These are phyloP conservation scores for Collariella sp. DNA, from an alignment of 495 filamentous ascomycete species.

Conservation along the genomic window DNA sequence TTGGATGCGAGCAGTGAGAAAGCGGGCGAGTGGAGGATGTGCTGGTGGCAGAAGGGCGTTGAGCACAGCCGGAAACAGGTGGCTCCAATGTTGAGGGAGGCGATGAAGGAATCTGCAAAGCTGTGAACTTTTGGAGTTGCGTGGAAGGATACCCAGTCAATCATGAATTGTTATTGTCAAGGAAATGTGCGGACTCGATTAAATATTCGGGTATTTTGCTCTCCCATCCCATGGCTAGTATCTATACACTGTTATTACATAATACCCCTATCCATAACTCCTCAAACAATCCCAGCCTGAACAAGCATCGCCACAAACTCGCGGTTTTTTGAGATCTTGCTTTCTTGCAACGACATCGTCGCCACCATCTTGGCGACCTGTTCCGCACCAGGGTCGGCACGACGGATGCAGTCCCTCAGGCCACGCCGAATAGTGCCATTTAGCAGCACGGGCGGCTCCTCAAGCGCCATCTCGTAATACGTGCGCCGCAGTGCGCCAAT, in stretches of 20 bases:
- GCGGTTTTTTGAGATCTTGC: not conserved
- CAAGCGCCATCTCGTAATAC: conserved; percentile 50
- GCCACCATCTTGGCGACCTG: not conserved
- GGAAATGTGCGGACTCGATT: conserved; percentile 1
- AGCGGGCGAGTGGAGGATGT: conserved; percentile 34
- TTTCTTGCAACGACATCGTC: not conserved
- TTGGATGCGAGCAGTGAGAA: conserved; percentile 39
- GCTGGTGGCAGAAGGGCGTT: conserved; percentile 62
- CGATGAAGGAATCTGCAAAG: conserved; percentile 38
- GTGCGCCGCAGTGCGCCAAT: conserved; percentile 43
- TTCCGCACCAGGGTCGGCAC: conserved; percentile 44
- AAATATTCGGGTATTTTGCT: not conserved
- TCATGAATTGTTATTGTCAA: not conserved
- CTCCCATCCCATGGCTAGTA: not conserved
- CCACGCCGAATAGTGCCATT: conserved; percentile 29
- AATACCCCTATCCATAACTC: not conserved
- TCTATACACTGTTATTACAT: not conserved
- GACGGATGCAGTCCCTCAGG: conserved; percentile 43
- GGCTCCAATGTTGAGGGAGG: conserved; percentile 68
- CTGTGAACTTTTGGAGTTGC: conserved; percentile 14
- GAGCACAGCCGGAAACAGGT: conserved; percentile 80
- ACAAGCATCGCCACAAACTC: conserved; percentile 6
- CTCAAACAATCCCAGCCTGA: not conserved
- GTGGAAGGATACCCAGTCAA: not conserved
- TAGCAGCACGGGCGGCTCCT: conserved; percentile 46